Conservation (phyloP, 1,284 basidiomycete genomes). For the Mycosarcoma mackinlayi region DNA sequence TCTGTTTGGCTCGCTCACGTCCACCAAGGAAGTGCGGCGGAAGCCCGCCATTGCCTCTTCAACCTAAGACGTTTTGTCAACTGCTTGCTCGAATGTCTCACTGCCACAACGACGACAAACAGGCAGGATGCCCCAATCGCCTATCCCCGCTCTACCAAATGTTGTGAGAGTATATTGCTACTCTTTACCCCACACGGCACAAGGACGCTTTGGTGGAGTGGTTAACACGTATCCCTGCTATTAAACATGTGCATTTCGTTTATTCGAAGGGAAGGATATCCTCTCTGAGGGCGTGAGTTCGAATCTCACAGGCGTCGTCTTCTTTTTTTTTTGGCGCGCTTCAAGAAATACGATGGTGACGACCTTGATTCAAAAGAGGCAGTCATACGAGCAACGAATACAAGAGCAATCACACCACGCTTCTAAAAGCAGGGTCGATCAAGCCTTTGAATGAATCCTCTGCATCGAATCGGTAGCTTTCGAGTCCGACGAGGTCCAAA, state of each 20-base stretch:
- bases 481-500: no score
- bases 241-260: slow-evolving; percentile 25
- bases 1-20: no score
- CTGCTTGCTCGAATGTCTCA: neutral
- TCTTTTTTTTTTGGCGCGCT: no score
- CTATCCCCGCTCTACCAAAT: no score
- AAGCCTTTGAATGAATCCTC: no score
- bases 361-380: slow-evolving; percentile 12
- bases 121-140: no score
- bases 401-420: slow-evolving; percentile 16
- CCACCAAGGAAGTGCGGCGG: no score
- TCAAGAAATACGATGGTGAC: no score
- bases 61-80: no score
- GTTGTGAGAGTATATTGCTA: neutral
- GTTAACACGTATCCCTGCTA: slow-evolving; percentile 59
- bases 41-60: no score
- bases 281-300: slow-evolving; percentile 58
- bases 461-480: no score
- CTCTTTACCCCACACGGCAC: slow-evolving; percentile 5
- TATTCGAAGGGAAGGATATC: slow-evolving; percentile 42
- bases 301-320: slow-evolving; percentile 54
- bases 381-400: neutral
- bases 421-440: slow-evolving; percentile 8
- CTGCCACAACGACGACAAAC: no score
- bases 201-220: slow-evolving; percentile 52